These are phyloP conservation scores for Microsporum canis DNA, from an alignment of 2,329 filamentous ascomycete species.

Conservation along the genomic window DNA sequence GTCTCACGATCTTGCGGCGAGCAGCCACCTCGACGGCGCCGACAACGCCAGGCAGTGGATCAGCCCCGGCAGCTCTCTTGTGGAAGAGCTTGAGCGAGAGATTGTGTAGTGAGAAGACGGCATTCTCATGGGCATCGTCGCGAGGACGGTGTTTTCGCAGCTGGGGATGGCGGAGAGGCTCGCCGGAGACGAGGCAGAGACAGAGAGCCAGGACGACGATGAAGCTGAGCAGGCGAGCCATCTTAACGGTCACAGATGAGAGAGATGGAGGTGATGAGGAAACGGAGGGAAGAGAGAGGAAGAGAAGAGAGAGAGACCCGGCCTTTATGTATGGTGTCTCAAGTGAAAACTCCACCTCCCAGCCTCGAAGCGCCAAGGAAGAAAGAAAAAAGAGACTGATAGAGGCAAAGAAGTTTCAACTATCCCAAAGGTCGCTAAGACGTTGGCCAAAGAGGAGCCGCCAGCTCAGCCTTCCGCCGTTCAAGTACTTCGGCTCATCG, in stretches of 20 bases:
- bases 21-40: slow-evolving; percentile 2
- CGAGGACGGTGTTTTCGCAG: slow-evolving; percentile 1
- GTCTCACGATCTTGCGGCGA: slow-evolving; percentile 10
- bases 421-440: neutral
- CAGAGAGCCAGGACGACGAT: slow-evolving; percentile 3
- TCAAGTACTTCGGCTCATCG: neutral
- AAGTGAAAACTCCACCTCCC: neutral
- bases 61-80: slow-evolving; percentile 4
- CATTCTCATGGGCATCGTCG: slow-evolving; percentile 3
- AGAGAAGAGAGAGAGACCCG: neutral
- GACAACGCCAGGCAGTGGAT: slow-evolving; percentile 4
- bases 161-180: slow-evolving; percentile 7
- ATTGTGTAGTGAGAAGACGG: slow-evolving; percentile 6
- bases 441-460: neutral
- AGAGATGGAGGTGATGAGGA: neutral
- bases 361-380: neutral
- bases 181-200: slow-evolving; percentile 6
- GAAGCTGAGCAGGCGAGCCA: slow-evolving; percentile 7
- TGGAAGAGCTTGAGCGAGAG: slow-evolving; percentile 9
- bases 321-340: neutral
- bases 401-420: neutral
- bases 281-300: neutral
- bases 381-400: neutral
- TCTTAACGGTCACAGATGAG: neutral
- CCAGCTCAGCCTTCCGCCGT: neutral